These are phyloP conservation scores for Rhododendron mucronatum DNA, from an alignment of 148 eudicot species.

Conservation along the genomic window DNA sequence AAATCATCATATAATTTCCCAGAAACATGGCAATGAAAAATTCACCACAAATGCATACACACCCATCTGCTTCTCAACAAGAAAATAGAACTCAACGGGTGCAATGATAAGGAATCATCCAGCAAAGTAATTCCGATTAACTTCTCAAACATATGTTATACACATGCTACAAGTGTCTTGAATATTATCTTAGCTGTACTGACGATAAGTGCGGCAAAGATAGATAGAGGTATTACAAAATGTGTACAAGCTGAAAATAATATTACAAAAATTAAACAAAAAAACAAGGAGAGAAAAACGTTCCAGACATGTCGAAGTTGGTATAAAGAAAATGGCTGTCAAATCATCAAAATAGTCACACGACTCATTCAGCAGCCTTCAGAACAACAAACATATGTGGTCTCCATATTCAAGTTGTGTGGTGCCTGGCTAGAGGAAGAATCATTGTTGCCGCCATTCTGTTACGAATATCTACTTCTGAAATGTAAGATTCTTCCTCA, in stretches of 20 bases:
- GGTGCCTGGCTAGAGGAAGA: background rate
- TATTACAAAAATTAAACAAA: background rate
- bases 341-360: background rate
- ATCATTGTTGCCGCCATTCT: background rate
- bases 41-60: background rate
- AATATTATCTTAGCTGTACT: background rate
- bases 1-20: background rate
- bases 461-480: background rate
- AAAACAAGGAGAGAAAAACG: background rate
- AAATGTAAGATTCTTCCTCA: background rate
- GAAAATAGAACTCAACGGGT: background rate
- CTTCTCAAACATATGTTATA: background rate
- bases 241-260: background rate
- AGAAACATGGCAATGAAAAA: background rate
- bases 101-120: background rate
- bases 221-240: background rate
- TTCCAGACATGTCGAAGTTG: background rate
- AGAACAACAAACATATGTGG: background rate
- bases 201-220: background rate
- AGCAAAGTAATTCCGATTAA: background rate
- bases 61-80: background rate
- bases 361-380: background rate
- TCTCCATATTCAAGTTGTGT: background rate
- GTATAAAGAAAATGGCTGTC: background rate
- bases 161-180: background rate